Evolutionary conservation across 139 green algal genomes (phyloP), one percentile per base, ranked within the genome.

Genomic region (Spirogloea muscicola): DNA sequence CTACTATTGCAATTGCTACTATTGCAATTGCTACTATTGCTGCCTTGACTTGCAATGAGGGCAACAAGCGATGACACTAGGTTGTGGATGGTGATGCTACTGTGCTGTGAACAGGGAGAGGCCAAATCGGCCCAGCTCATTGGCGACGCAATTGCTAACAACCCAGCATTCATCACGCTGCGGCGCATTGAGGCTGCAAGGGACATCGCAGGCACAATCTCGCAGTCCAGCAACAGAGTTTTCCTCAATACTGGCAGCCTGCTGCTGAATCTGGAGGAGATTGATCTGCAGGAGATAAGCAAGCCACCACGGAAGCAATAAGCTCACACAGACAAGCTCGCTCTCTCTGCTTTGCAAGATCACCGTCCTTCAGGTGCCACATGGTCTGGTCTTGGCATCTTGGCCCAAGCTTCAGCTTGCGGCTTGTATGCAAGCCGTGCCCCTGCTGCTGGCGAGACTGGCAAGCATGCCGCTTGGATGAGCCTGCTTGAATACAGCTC

Each of bases 211-310:
- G 41, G 66, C 61, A 97, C 92, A 1, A 88, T 99, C 33, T 63
- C 89, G 16, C 60, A 69, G 9, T 88, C 82, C 1, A 72, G 85
- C 73, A 98, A 98, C 87, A 87, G 88, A 38, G 90, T 98, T 18
- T 97, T 93, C 85, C 86, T 99, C 34, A 92, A 87, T 48, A 70
- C 92, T 18, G 93, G 97, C 59, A 90, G 79, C 34, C 83, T 99
- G 61, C 76, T 99, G 68, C 87, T 99, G 31, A 97, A 96, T 64
- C 76, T 98, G 82, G 84, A 29, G 13, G 77, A 80, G 6, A 38
- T 43, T 49, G 36, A 68, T 31, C 52, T 16, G 52, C 52, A n/a
- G n/a, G n/a, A n/a, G n/a, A n/a, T n/a, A n/a, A n/a, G n/a, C n/a
- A n/a, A n/a, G n/a, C n/a, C n/a, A n/a, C n/a, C n/a, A n/a, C n/a